phyloP scores from a whole-genome alignment of 257 asterid genomes.

The Scutellaria minor region DNA sequence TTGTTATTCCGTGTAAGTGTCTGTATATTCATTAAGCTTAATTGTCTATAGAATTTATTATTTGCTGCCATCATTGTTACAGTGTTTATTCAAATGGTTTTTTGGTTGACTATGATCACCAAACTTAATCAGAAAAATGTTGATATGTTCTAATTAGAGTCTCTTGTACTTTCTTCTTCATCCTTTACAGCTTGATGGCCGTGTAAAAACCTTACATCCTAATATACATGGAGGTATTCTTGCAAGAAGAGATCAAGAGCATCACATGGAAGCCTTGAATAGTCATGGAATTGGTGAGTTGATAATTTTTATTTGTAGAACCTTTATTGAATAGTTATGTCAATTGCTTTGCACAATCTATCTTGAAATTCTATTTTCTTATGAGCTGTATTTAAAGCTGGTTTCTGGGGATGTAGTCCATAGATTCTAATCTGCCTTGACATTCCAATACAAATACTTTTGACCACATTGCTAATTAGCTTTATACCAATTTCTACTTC shows the following conservation, averaged over 20 bases:
- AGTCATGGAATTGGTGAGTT: slow-evolving; percentile 79
- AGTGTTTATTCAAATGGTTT: slow-evolving; percentile 8
- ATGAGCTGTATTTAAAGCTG: slow-evolving; percentile 10
- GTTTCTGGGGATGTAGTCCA: background rate
- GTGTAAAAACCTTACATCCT: slow-evolving; percentile 97
- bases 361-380: background rate
- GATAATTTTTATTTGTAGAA: background rate
- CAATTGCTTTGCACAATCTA: background rate
- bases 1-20: background rate
- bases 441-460: background rate
- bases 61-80: background rate
- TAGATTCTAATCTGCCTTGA: slow-evolving; percentile 11
- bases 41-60: background rate
- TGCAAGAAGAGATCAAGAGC: slow-evolving; percentile 90
- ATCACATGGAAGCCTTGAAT: slow-evolving; percentile 91
- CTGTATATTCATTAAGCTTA: slow-evolving; percentile 15
- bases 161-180: slow-evolving; percentile 22
- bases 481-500: slow-evolving; percentile 7
- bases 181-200: slow-evolving; percentile 85
- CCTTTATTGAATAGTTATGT: background rate
- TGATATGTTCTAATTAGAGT: background rate
- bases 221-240: slow-evolving; percentile 93
- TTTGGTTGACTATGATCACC: background rate
- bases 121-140: background rate
- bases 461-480: background rate